Base-by-base conservation (phyloP, 176 grass and related monocot genomes). In the Alloteropsis semialata region DNA sequence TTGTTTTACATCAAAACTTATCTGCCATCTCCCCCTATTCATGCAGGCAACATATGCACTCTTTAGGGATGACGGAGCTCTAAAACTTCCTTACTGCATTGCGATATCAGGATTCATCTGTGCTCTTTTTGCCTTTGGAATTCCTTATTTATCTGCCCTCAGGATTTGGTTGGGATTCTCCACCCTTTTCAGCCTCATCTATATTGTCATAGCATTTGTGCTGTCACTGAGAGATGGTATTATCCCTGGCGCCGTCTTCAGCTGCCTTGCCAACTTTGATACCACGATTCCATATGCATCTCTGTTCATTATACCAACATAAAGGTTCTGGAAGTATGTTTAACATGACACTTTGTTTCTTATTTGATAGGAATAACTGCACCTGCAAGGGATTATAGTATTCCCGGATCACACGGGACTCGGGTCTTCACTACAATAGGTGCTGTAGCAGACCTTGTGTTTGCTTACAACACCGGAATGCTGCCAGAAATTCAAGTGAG, bases 11-110 rank as follows among this genome's bases (percentile, higher is more conserved):
- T 45, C 14, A 14, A 49, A 22, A 56, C 59, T 83, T 69, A 82
- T 66, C 43, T 82, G 16, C 76, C 64, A 30, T 37, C 32, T 82
- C n/a, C 57, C 33, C 66, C 45, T 83, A 41, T 86, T 68, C 75
- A 94, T 81, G 70, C 88, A 99, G 96, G 96, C 91, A 17, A 91
- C 80, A 34, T 96, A 96, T 85, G 89, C 88, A 15, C 90, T 99
- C 59, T 99, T 87, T 60, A 84, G 91, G 83, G 96, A 87, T 55
- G 96, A 93, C 10, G 91, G 68, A 21, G 50, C 36, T 54, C 85
- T 99, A 76, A 99, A 96, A 77, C 96, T 99, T 74, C 96, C 96
- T 12, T 99, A 99, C 79, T 99, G 93, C 77, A 99, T 99, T 82
- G 85, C 73, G 60, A 90, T 96, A 79, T 88, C 87, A 22, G 96